Base-by-base conservation (phyloP, 73 alveolate species). In the Paramecium bursaria region DNA sequence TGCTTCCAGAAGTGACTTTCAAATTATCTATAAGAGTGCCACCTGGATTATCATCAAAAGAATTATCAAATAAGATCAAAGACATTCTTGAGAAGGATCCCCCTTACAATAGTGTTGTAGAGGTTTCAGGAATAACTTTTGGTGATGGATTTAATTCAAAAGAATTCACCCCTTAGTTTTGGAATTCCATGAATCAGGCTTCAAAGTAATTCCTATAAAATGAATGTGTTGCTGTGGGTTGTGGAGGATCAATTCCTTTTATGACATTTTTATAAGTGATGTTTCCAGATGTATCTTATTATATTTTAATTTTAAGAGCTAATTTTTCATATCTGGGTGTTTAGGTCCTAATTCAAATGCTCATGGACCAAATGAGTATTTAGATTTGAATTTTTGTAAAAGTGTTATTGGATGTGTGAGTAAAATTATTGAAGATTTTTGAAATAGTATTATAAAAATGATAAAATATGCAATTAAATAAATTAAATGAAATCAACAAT, bases 191-290 rank as follows among this genome's bases (percentile, higher is more conserved):
- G 91, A 57, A 94, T 86, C 73, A 74, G 79, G 95, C 97, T 1
- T 90, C 95, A 0, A 33, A 47, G 17, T 52, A 75, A 22, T 79
- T 89, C 87, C 90, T 92, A 46, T 94, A 95, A 0, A 85, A 92
- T 67, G 86, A 55, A 44, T 53, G 74, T 46, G 85, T 77, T 19
- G 74, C 77, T 7, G 76, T 76, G 29, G 98, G 98, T 29, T 94
- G 86, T 35, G 98, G 98, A 0, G 99, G 98, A 14, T 88, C 97
- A 39, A 95, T 95, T 75, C 98, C 98, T 21, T 94, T 95, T 86
- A 75, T 95, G 53, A 86, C 87, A 15, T 92, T 86, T 48, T 91
- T 96, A 50, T 93, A 90, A 19, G 92, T 85, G 60, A 79, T 86
- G 74, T 93, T 55, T 54, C 98, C 99, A 27, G 60, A 87, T n/a